These are phyloP conservation scores for Diutina neorugosa DNA, from an alignment of 1,139 yeast species.

Conservation along the genomic window DNA sequence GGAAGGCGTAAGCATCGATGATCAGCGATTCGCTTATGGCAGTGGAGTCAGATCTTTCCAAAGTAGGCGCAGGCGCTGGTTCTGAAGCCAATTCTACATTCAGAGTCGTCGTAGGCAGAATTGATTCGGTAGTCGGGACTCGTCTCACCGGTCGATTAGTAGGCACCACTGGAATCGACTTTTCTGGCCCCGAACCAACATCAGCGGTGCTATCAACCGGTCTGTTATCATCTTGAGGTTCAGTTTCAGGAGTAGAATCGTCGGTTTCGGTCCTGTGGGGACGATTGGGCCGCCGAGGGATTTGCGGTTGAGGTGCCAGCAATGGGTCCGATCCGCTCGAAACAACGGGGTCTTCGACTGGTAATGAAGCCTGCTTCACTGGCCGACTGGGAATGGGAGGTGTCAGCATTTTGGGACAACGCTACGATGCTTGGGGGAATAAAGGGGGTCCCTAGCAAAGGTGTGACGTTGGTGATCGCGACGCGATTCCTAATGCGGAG, in stretches of 20 bases:
- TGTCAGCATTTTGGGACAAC: neutral
- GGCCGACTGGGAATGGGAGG: conserved; percentile 1
- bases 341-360: neutral
- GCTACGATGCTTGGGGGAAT: neutral
- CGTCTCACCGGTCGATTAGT: too few relatives aligned
- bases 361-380: neutral
- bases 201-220: too few relatives aligned
- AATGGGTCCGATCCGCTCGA: neutral
- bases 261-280: neutral
- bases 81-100: neutral
- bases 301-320: neutral
- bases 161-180: neutral
- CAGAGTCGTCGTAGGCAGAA: neutral
- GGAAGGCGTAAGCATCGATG: neutral
- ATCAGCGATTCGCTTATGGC: neutral
- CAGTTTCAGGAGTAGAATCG: neutral
- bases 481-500: too few relatives aligned
- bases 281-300: neutral
- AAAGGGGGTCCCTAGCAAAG: neutral
- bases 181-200: neutral
- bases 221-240: too few relatives aligned
- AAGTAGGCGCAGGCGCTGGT: neutral
- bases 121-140: too few relatives aligned
- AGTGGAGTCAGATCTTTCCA: neutral
- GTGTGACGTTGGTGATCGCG: neutral